Conservation (phyloP, 2,329 filamentous ascomycete species). For the Microcera coccophila region DNA sequence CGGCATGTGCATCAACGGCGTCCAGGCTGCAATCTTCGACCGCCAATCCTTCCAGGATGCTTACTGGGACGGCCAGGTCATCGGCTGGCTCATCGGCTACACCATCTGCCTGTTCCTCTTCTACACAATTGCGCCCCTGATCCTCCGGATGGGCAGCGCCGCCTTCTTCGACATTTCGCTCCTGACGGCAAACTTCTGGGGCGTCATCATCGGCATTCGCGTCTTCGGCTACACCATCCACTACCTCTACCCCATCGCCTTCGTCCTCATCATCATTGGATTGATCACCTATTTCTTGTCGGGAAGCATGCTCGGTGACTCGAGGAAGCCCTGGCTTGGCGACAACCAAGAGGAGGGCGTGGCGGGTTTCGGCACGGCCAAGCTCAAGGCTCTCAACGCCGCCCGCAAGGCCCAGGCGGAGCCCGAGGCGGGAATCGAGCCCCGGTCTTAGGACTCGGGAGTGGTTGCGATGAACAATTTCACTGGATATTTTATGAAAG, state of each 20-base stretch:
- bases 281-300: conserved; percentile 84
- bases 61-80: conserved; percentile 63
- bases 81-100: conserved; percentile 84
- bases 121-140: conserved; percentile 80
- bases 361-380: conserved; percentile 79
- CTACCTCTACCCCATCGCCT: conserved; percentile 92
- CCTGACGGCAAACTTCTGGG: conserved; percentile 95
- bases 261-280: conserved; percentile 85
- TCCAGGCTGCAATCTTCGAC: conserved; percentile 89
- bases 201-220: conserved; percentile 82
- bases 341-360: conserved; percentile 78
- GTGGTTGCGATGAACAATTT: too few relatives aligned
- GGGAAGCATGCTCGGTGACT: conserved; percentile 77
- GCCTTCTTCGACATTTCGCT: conserved; percentile 97
- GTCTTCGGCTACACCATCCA: conserved; percentile 79
- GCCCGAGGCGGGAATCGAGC: conserved; percentile 22
- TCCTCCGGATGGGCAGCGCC: conserved; percentile 84
- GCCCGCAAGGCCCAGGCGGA: conserved; percentile 42
- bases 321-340: conserved; percentile 92
- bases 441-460: background rate
- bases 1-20: conserved; percentile 85
- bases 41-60: conserved; percentile 64
- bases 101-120: conserved; percentile 80
- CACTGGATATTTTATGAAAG: too few relatives aligned
- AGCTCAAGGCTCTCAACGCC: conserved; percentile 64